Evolutionary conservation across 495 filamentous ascomycete species (phyloP), one percentile per base, ranked within the genome.

Genomic region (Hypomontagnella submonticulosa): DNA sequence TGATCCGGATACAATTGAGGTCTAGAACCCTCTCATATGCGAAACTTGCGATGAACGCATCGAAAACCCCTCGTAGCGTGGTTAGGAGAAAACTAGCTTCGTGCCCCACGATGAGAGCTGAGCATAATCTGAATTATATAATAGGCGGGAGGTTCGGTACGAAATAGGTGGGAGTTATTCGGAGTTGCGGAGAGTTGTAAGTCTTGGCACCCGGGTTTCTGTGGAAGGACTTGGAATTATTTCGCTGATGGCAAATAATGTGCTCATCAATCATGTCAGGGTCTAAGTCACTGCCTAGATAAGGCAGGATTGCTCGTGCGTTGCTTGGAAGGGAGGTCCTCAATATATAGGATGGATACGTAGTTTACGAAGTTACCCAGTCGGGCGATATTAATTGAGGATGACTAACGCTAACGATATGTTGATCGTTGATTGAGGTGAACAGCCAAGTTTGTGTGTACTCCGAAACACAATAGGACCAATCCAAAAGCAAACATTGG

Each of bases 181-280:
- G 65, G 59, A 68, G 59, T 63, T 68, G 53, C 59, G 65, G 65
- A 51, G 49, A 63, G 18, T 58, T 37, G 2, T 4, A 13, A 33
- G 54, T 59, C 65, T 68, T 63, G 54, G 59, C 59, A 40, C 11
- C 12, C 18, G 56, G 59, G 36, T 33, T 59, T 57, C 49, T 33
- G 42, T 49, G 33, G 13, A 62, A 58, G 51, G 40, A 57, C 43
- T 61, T 56, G 56, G 43, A 54, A 38, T 51, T 43, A 9, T 30
- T 46, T 57, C 27, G 37, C 44, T n/a, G 37, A 42, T 42, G 44
- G 33, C 20, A 33, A 43, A 12, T 52, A 43, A 27, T 50, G 13
- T 2, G n/a, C 53, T 37, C 50, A 49, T 20, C 13, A 11, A 4
- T 15, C 16, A 32, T 12, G 36, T 11, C 18, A 12, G 20, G 41